Conservation (phyloP, 2,329 filamentous ascomycete species). For the Paraconiothyrium sp. region DNA sequence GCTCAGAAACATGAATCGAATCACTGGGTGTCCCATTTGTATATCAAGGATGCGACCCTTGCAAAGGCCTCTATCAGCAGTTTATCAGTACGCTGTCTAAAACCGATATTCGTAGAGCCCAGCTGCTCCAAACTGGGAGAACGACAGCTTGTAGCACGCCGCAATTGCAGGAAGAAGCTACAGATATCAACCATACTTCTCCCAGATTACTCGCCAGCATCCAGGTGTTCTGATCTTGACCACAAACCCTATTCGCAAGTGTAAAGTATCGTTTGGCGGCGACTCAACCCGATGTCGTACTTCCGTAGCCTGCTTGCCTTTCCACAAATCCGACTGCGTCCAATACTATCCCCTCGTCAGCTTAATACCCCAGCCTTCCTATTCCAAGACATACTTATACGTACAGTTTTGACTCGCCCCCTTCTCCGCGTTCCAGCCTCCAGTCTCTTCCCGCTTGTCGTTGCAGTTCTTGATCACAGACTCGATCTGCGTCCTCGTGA, state of each 20-base stretch:
- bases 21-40: too few species aligned
- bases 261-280: neutral
- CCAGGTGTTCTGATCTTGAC: too few species aligned
- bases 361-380: neutral
- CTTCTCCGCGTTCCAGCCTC: neutral
- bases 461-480: neutral
- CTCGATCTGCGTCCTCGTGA: neutral
- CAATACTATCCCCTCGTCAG: neutral
- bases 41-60: too few species aligned
- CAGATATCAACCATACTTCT: too few species aligned
- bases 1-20: too few species aligned
- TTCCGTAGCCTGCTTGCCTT: neutral
- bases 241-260: neutral
- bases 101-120: too few species aligned
- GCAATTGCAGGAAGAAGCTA: too few species aligned
- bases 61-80: too few species aligned
- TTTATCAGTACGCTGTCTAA: too few species aligned
- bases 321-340: neutral
- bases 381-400: neutral
- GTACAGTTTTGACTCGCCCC: neutral
- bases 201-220: too few species aligned
- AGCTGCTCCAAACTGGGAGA: too few species aligned
- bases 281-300: neutral
- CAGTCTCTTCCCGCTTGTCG: neutral
- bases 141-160: too few species aligned